A percentile compares a stretch with the other conserved stretches of the same genome.
phyloP scores from a whole-genome alignment of 1,284 basidiomycete genomes.

The Paramarasmius palmivorus region DNA sequence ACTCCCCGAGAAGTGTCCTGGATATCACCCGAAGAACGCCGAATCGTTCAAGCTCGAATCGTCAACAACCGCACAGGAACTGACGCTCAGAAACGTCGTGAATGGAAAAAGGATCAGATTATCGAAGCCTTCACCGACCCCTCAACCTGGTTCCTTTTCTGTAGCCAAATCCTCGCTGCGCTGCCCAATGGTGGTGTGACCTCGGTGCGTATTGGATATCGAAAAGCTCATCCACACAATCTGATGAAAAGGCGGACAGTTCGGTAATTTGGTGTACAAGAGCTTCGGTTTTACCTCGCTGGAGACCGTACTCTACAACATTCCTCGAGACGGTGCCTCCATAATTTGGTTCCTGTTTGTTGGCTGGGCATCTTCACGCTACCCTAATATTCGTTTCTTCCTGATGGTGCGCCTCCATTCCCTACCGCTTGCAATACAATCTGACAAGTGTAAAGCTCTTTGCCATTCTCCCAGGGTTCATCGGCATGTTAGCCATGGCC shows the following conservation, averaged over 20 bases:
- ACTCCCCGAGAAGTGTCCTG: conserved; percentile 18
- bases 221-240: background rate
- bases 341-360: conserved; percentile 17
- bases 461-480: conserved; percentile 14
- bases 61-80: conserved; percentile 17
- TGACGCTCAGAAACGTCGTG: conserved; percentile 11
- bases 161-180: conserved; percentile 9
- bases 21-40: conserved; percentile 12
- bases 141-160: conserved; percentile 19
- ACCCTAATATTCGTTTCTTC: conserved; percentile 7
- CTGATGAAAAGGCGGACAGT: conserved; percentile 3
- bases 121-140: conserved; percentile 17
- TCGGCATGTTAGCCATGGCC: conserved; percentile 15
- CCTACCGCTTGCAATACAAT: background rate
- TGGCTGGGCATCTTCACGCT: conserved; percentile 12
- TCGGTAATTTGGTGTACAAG: conserved; percentile 16
- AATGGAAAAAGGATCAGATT: conserved; percentile 19
- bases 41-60: conserved; percentile 15
- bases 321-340: conserved; percentile 14
- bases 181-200: conserved; percentile 17
- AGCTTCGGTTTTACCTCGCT: conserved; percentile 17
- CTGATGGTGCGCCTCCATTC: conserved; percentile 13
- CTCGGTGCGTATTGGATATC: conserved; percentile 6
- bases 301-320: conserved; percentile 13
- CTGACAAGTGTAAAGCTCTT: conserved; percentile 4